Percentiles rank a stretch among this genome's conserved stretches.
These are phyloP conservation scores for Takashimella koratensis DNA, from an alignment of 1,284 basidiomycete species.

Conservation along the genomic window DNA sequence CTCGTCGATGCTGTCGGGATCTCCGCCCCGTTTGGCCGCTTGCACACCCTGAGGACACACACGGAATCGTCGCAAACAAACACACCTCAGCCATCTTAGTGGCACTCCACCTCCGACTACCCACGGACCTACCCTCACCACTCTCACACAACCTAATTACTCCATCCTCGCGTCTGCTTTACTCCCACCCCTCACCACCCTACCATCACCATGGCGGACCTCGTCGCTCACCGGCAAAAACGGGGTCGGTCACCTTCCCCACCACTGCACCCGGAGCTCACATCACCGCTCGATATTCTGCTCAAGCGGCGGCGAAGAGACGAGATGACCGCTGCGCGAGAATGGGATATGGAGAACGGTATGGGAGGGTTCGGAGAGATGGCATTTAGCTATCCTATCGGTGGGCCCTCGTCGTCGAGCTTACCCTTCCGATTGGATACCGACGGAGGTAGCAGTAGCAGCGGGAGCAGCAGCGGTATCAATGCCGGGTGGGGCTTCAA, in stretches of 20 bases:
- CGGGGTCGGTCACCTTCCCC: conserved; percentile 40
- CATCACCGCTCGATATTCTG: conserved; percentile 40
- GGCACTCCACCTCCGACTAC: too few relatives aligned
- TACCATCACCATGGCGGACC: conserved; percentile 7
- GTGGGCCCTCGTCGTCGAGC: neutral
- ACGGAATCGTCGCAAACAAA: too few relatives aligned
- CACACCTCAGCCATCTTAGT: too few relatives aligned
- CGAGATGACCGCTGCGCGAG: neutral
- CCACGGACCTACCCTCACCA: too few relatives aligned
- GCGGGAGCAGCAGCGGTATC: neutral
- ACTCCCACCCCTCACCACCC: neutral
- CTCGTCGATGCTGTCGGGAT: too few relatives aligned
- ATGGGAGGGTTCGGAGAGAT: too few relatives aligned
- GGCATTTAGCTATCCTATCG: too few relatives aligned
- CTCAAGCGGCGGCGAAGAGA: conserved; percentile 35
- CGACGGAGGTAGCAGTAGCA: neutral
- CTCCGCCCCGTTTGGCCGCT: too few relatives aligned
- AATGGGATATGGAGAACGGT: neutral
- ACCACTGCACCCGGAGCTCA: conserved; percentile 21
- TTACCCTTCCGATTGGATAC: conserved; percentile 1
- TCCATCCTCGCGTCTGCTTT: too few relatives aligned
- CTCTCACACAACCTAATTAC: too few relatives aligned
- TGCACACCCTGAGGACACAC: too few relatives aligned
- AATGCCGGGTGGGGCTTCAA: neutral
- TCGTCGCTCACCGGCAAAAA: conserved; percentile 25